Base-by-base conservation (phyloP, 139 green algal species). In the Tetraselmis striata region DNA sequence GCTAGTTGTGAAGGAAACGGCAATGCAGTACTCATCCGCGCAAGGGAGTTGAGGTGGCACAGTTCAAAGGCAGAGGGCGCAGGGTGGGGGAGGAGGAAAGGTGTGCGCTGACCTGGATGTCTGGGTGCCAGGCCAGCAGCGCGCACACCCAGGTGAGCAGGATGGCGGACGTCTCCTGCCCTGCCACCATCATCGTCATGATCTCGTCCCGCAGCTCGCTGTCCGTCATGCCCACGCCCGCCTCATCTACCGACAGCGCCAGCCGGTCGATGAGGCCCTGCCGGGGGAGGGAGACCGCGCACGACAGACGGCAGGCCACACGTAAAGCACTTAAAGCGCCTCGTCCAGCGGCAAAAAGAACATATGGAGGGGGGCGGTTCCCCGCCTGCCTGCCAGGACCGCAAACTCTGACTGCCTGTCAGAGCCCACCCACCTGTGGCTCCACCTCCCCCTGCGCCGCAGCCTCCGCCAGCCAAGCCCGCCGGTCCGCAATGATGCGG, bases 151-250 rank as follows among this genome's bases (percentile, higher is more conserved):
- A 98, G 29, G 84, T 89, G 59, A 98, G 90, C 29, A 94, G 79
- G 30, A 98, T 97, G 59, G 94, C 95, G 1, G 84, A 91, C 0
- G 95, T 98, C 86, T 98, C 94, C 83, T 97, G 93, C 0, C 95
- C 95, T 1, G 93, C 93, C 77, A 96, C 87, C 80, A 97, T 86
- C 83, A 97, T 81, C 24, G 93, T 97, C 92, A 97, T 94, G 23
- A 94, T 81, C 89, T 98, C 94, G 75, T 98, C 94, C 0, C 95
- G 86, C 78, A 97, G 86, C 1, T 88, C 84, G 0, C 31, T 25
- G 80, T 95, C 85, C 1, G 30, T 85, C 93, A 97, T 95, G 78
- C 86, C 87, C 32, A 77, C 25, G 1, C 89, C 89, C 23, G 89
- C 84, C 28, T 96, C 92, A 32, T 94, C 94, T 1, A 31, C 79